Evolutionary conservation across 2,329 filamentous ascomycete species (phyloP), one percentile per base, ranked within the genome.

Genomic region (Biscogniauxia marginata): DNA sequence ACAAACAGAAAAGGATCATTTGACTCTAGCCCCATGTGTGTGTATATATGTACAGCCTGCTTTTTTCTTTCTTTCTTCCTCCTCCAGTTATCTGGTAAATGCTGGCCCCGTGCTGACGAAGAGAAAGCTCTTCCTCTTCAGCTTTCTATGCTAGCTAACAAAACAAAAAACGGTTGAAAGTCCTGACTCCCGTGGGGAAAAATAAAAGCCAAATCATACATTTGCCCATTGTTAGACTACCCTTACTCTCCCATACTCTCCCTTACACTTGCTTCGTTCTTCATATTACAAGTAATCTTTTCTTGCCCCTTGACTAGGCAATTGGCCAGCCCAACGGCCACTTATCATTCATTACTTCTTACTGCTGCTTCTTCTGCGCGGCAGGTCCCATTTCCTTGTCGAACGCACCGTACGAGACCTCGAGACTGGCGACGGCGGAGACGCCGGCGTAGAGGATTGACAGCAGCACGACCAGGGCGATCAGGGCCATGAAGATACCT

Each of bases 361-460:
- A 75, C 65, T 81, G 82, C 74, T 87, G 82, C 78, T 91, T 96
- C 84, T 93, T 96, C 75, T 96, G 90, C 25, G 89, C 89, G 39
- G 86, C 80, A n/a, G 91, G 90, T 0, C 92, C 91, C 80, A 91
- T 96, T 66, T 97, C 93, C 80, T 96, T 97, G 71, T 96, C 93
- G 71, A 98, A 99, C 1, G 95, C 92, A 61, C 90, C 91, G 73
- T 98, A 98, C 1, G 91, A 90, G 24, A 98, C 91, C 72, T 97
- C 82, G 18, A 99, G 80, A 64, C 91, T 93, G 6, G 84, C 79
- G 11, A 98, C 79, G 13, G 90, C 92, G 57, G 75, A 84, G 54
- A 98, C 76, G 13, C 89, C 95, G 55, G 93, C 87, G 63, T 88
- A 87, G 5, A 96, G 78, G 63, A 98, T 93, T 23, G 84, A 77